Evolutionary conservation across 495 filamentous ascomycete species (phyloP).

Genomic region (Penicillium waksmanii): DNA sequence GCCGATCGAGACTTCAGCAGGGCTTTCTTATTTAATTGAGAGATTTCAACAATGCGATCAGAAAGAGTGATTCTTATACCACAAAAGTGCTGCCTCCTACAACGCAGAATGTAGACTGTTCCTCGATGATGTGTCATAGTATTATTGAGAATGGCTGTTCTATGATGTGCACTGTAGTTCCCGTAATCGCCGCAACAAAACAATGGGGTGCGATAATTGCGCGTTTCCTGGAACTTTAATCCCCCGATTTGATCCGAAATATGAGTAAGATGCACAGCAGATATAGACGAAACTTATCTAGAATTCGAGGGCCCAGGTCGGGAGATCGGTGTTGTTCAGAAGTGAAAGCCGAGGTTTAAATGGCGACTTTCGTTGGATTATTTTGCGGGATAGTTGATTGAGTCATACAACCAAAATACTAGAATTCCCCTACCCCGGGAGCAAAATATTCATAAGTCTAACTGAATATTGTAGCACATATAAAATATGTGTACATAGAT

Average conservation of each 20-base stretch:
- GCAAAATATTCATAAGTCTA: no score
- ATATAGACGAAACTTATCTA: not conserved
- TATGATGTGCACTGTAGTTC: conserved; percentile 21
- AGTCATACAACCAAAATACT: no score
- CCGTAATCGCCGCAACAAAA: conserved; percentile 13
- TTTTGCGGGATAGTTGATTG: no score
- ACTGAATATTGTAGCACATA: no score
- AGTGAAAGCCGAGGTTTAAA: not conserved
- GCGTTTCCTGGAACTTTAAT: conserved; percentile 12
- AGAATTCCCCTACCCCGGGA: no score
- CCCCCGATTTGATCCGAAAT: conserved; percentile 19
- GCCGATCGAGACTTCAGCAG: not conserved
- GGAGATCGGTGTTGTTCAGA: not conserved
- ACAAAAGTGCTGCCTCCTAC: conserved; percentile 16
- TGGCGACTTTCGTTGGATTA: not conserved
- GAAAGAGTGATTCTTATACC: not conserved
- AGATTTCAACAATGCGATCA: not conserved
- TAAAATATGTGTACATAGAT: no score
- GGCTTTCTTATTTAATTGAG: not conserved
- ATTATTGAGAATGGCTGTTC: conserved; percentile 13
- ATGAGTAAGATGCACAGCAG: not conserved
- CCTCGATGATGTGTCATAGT: conserved; percentile 8
- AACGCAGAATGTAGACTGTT: conserved; percentile 20
- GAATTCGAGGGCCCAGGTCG: not conserved
- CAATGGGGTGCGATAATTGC: not conserved